A percentile compares a stretch with the other conserved stretches of the same genome.
Conservation (phyloP, 2,329 filamentous ascomycete species). For the Colletotrichum gigasporum region DNA sequence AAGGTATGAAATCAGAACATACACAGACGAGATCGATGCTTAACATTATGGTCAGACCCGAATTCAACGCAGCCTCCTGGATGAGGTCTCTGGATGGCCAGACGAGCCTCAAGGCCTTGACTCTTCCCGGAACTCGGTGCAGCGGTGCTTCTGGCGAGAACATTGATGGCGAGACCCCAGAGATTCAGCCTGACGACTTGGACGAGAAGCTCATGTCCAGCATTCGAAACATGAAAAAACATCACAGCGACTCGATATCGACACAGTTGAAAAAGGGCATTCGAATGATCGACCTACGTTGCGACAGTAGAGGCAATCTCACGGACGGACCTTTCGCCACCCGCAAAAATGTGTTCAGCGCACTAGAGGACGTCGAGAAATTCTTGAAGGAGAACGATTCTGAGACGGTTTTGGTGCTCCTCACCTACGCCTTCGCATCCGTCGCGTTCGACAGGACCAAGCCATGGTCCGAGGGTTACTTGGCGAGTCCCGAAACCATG, state of each 20-base stretch:
- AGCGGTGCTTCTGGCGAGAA: not conserved
- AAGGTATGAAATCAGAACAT: not conserved
- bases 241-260: not conserved
- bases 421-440: slow-evolving; percentile 5
- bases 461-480: slow-evolving; percentile 1
- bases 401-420: not conserved
- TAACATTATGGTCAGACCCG: not conserved
- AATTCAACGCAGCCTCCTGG: not conserved
- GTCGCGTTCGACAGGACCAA: not conserved
- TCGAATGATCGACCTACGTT: slow-evolving; percentile 2
- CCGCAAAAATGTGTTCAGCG: not conserved
- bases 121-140: slow-evolving; percentile 1
- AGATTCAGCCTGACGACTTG: not conserved
- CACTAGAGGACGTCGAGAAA: not conserved
- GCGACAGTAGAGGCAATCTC: not conserved
- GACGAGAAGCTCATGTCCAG: not conserved
- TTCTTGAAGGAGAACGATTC: not conserved
- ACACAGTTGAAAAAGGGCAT: not conserved
- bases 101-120: not conserved
- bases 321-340: not conserved
- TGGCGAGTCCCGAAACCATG: not conserved
- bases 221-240: not conserved
- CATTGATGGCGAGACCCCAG: not conserved
- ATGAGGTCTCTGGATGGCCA: not conserved
- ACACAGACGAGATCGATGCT: not conserved